A percentile compares a stretch with the other conserved stretches of the same genome.
Conservation (phyloP, 2,329 filamentous ascomycete species). For the Cercospora beticola region DNA sequence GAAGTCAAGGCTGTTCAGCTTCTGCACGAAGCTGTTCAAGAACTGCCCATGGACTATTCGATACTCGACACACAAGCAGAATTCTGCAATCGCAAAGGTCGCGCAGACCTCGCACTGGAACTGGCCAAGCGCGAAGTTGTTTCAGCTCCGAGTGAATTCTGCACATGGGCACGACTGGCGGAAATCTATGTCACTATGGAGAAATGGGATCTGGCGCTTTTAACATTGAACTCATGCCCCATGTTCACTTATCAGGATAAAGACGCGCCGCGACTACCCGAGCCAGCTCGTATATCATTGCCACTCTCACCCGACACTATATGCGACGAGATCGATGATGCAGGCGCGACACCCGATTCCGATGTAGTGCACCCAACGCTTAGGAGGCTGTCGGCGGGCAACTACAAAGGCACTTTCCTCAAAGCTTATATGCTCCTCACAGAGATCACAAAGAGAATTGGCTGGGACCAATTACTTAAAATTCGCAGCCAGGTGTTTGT, state of each 20-base stretch:
- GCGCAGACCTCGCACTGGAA: constrained; percentile 81
- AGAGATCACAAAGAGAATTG: constrained; percentile 93
- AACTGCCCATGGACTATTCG: constrained; percentile 96
- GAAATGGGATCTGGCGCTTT: constrained; percentile 92
- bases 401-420: constrained; percentile 92
- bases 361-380: constrained; percentile 87
- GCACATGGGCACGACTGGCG: constrained; percentile 90
- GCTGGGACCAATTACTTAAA: constrained; percentile 93
- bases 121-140: constrained; percentile 94
- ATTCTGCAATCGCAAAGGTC: constrained; percentile 85
- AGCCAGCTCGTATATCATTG: constrained; percentile 82
- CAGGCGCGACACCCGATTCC: constrained; percentile 70
- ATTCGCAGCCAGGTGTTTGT: constrained; percentile 97
- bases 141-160: constrained; percentile 93
- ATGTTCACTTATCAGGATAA: constrained; percentile 99
- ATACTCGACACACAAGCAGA: constrained; percentile 92
- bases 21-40: constrained; percentile 82
- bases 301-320: constrained; percentile 85
- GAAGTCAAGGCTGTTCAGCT: constrained; percentile 93
- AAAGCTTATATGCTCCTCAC: constrained; percentile 93
- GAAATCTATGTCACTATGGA: constrained; percentile 93
- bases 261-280: constrained; percentile 90
- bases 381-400: constrained; percentile 78
- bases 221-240: constrained; percentile 95
- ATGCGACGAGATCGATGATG: constrained; percentile 94